Percentiles rank a stretch among this genome's conserved stretches.
Conservation (phyloP, 208 protist species). For the Wallacemonas sp. region DNA sequence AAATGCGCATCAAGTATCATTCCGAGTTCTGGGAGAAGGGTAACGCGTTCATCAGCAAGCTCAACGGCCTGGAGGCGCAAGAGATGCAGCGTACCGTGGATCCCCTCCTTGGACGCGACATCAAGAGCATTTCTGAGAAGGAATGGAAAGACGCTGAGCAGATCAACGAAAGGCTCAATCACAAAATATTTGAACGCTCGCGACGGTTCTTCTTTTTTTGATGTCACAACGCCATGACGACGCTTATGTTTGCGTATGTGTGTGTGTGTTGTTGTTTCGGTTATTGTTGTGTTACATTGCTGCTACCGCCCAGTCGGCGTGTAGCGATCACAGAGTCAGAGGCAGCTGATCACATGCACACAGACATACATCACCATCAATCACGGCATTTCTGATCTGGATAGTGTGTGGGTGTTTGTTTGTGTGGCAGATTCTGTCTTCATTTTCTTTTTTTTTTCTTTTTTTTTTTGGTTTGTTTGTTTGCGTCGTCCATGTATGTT, state of each 20-base stretch:
- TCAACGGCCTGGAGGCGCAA: conserved; percentile 11
- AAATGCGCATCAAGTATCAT: conserved; percentile 84
- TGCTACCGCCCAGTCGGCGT: no score
- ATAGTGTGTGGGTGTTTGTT: no score
- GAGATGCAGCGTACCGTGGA: conserved; percentile 29
- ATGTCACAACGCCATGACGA: not conserved
- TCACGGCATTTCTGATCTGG: no score
- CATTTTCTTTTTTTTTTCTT: conserved; percentile 2
- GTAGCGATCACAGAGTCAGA: not conserved
- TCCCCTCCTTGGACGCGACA: conserved; percentile 40
- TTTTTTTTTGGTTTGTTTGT: no score
- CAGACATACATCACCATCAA: no score
- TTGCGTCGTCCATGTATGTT: no score
- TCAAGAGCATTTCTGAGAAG: conserved; percentile 27
- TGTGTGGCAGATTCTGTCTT: no score
- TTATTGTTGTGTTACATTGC: not conserved
- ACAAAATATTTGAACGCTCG: conserved; percentile 3
- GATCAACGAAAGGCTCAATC: conserved; percentile 7
- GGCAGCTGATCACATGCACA: not conserved
- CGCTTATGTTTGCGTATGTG: not conserved
- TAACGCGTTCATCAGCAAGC: conserved; percentile 45
- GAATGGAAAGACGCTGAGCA: conserved; percentile 17
- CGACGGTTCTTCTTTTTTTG: conserved; percentile 2
- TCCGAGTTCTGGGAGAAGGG: conserved; percentile 78
- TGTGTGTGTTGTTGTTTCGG: not conserved